Evolutionary conservation across 129 eudicot species (phyloP).

Genomic region (Flaveria ramosissima): DNA sequence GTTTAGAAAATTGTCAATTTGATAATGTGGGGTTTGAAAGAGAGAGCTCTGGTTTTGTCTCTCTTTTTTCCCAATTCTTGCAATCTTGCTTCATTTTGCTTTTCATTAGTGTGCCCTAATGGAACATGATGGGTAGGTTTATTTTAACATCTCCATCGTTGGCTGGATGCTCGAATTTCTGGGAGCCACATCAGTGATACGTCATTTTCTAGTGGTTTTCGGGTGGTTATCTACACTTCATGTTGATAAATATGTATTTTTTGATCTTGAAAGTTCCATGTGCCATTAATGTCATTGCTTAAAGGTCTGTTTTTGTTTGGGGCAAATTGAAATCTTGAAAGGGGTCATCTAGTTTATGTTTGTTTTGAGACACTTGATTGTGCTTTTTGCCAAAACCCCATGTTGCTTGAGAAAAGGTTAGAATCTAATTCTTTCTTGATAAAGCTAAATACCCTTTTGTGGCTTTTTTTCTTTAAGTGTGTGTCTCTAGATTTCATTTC

Average conservation of each 20-base stretch:
- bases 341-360: slow-evolving; percentile 33
- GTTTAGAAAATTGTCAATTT: slow-evolving; percentile 47
- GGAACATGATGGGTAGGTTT: slow-evolving; percentile 44
- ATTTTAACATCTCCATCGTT: slow-evolving; percentile 51
- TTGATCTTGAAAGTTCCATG: slow-evolving; percentile 36
- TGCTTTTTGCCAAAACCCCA: slow-evolving; percentile 34
- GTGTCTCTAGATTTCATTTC: slow-evolving; percentile 13
- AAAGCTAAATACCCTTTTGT: slow-evolving; percentile 36
- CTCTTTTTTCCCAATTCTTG: slow-evolving; percentile 35
- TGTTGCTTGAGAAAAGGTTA: slow-evolving; percentile 31
- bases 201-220: slow-evolving; percentile 46
- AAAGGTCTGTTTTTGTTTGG: slow-evolving; percentile 12
- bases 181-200: slow-evolving; percentile 44
- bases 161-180: slow-evolving; percentile 39
- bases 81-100: slow-evolving; percentile 35
- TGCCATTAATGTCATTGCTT: slow-evolving; percentile 31
- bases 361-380: slow-evolving; percentile 33
- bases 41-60: slow-evolving; percentile 37
- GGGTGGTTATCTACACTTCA: slow-evolving; percentile 26
- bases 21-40: slow-evolving; percentile 44
- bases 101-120: slow-evolving; percentile 43
- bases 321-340: slow-evolving; percentile 31
- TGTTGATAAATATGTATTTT: neutral
- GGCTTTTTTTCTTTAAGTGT: neutral
- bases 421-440: slow-evolving; percentile 39